Base-by-base conservation (phyloP, 1,139 yeast species). In the Yamadazyma taylorii region DNA sequence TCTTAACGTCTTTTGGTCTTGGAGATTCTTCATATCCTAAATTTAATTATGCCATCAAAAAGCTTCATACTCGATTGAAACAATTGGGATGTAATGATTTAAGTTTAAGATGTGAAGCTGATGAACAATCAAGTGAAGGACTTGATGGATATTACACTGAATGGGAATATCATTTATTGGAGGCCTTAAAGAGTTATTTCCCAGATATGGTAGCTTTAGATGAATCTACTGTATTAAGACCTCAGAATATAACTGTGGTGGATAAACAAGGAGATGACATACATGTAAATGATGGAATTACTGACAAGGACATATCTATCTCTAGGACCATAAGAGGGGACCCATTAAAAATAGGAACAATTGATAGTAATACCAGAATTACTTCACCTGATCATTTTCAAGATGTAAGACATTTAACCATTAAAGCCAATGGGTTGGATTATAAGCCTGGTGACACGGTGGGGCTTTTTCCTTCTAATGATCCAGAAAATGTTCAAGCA, bases 1-100 rank as follows among this genome's bases (percentile, higher is more conserved):
- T 67, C 22, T 71, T 89, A 46, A 78, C 92, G 3, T 74, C 89
- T 2, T 82, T 92, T 55, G 99, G 98, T 0, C 64, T 94, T 2
- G 99, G 99, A n/a, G 97, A 92, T 56, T 83, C 96, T 0, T 84
- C 95, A 2, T 92, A 92, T 55, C 85, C 95, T 3, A 77, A 83
- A 48, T 90, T 79, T 63, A 92, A 92, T 60, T 82, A 82, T 72
- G 96, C 96, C 10, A 77, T 85, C 25, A 76, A 83, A 43, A 90
- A 92, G 55, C 58, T 94, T 13, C 96, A 90, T 53, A 73, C 81
- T 9, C 70, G 99, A 41, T 56, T 92, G 28, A 52, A 69, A 19
- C 97, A 90, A 60, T 65, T 94, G 15, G 98, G 98, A 0, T 96
- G 94, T 4, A 48, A 49, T 0, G 95, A 85, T 50, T 61, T 88